Percentiles rank a stretch among this genome's conserved stretches.
phyloP scores from a whole-genome alignment of 108 stramenopile genomes.

The Fragilariopsis cylindrus region DNA sequence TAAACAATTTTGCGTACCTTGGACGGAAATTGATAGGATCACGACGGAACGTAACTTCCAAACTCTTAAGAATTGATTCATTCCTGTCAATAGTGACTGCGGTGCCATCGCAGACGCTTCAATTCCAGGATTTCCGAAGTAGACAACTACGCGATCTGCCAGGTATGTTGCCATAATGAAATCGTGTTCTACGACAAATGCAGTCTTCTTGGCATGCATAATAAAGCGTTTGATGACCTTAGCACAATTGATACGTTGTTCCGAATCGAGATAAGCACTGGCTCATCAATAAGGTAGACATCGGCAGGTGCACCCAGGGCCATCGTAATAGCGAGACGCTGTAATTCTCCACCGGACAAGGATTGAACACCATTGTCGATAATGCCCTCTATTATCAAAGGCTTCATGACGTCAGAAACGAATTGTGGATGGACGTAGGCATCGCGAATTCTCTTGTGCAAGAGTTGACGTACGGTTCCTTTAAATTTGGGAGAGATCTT shows the following conservation, averaged over 20 bases:
- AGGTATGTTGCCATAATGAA: constrained; percentile 99
- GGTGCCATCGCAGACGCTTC: constrained; percentile 96
- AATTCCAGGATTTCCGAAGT: constrained; percentile 92
- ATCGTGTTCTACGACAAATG: constrained; percentile 99
- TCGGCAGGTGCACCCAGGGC: constrained; percentile 96
- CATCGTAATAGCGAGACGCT: constrained; percentile 96
- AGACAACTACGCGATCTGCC: constrained; percentile 97
- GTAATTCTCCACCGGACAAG: constrained; percentile 98
- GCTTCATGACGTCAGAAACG: constrained; percentile 97
- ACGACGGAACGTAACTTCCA: constrained; percentile 98
- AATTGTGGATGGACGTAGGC: constrained; percentile 97
- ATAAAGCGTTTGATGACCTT: constrained; percentile 99
- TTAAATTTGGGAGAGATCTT: constrained; percentile 98
- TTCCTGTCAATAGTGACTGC: constrained; percentile 93
- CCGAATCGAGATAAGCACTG: constrained; percentile 97
- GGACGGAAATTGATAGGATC: constrained; percentile 98
- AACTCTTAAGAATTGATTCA: constrained; percentile 97
- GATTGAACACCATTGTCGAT: constrained; percentile 98
- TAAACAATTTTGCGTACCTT: constrained; percentile 47
- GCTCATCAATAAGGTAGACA: constrained; percentile 99
- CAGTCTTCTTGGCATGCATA: constrained; percentile 98
- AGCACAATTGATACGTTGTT: constrained; percentile 97
- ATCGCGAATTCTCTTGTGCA: constrained; percentile 96
- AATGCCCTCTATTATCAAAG: constrained; percentile 89
- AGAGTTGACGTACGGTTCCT: constrained; percentile 94